Conservation (phyloP, 2,329 filamentous ascomycete species). For the Exophiala bonariae region DNA sequence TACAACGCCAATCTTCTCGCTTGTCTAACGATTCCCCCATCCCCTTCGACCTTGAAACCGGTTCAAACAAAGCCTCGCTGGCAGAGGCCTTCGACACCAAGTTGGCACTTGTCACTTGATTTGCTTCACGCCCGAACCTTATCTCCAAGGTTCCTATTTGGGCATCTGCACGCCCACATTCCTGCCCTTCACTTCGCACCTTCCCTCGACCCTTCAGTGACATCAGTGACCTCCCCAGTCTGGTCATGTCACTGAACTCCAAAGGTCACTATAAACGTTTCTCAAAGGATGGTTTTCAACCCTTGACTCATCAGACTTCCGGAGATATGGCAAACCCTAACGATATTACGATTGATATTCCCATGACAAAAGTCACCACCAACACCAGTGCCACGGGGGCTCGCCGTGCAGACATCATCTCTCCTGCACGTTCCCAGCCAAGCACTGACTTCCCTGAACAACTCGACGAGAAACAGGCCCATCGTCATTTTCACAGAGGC, state of each 20-base stretch:
- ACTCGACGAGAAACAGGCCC: conserved; percentile 28
- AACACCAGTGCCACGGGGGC: conserved; percentile 45
- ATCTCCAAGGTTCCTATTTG: too few species aligned
- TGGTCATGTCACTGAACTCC: conserved; percentile 20
- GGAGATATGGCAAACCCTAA: conserved; percentile 48
- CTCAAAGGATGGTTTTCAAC: conserved; percentile 47
- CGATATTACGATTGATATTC: conserved; percentile 62
- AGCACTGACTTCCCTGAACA: conserved; percentile 27
- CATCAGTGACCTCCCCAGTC: conserved; percentile 15
- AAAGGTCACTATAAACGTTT: conserved; percentile 37
- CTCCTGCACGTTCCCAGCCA: conserved; percentile 33
- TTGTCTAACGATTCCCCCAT: too few species aligned
- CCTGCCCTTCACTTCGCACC: neutral
- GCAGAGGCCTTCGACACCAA: too few species aligned
- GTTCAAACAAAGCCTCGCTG: too few species aligned
- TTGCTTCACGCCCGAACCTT: too few species aligned
- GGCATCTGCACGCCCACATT: too few species aligned
- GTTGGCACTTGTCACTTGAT: too few species aligned
- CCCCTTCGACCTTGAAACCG: too few species aligned
- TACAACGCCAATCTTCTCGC: too few species aligned
- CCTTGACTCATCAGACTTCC: conserved; percentile 36
- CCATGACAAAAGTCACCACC: conserved; percentile 56
- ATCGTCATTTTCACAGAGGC: conserved; percentile 16
- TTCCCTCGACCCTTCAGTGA: conserved; percentile 7
- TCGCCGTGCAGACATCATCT: conserved; percentile 40